Percentiles rank a stretch among this genome's conserved stretches.
phyloP scores from a whole-genome alignment of 768 basidiomycete species.

The Scleroderma bovista region DNA sequence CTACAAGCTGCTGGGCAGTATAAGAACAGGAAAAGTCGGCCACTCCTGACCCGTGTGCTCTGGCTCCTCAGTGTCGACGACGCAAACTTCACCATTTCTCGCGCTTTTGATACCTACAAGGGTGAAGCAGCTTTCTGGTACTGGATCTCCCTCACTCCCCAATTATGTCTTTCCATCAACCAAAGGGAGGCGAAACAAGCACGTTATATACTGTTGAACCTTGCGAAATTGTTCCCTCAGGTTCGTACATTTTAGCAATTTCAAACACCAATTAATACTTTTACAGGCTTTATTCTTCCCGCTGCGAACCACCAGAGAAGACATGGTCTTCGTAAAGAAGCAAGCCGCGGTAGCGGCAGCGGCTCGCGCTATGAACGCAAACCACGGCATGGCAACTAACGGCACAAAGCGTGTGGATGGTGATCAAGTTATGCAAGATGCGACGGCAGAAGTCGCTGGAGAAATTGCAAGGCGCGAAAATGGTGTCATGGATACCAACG shows the following conservation, averaged over 20 bases:
- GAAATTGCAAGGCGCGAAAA: slow-evolving; percentile 23
- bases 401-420: slow-evolving; percentile 26
- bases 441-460: slow-evolving; percentile 20
- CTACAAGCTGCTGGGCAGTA: slow-evolving; percentile 95
- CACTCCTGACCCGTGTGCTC: slow-evolving; percentile 85
- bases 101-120: slow-evolving; percentile 90
- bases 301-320: slow-evolving; percentile 78
- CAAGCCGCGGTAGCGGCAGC: slow-evolving; percentile 34
- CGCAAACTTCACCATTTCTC: slow-evolving; percentile 56
- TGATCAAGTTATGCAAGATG: slow-evolving; percentile 27
- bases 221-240: slow-evolving; percentile 92
- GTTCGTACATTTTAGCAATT: slow-evolving; percentile 35
- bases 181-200: slow-evolving; percentile 93
- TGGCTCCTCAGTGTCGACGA: slow-evolving; percentile 97
- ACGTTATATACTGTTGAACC: slow-evolving; percentile 77
- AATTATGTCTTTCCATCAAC: slow-evolving; percentile 83
- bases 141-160: slow-evolving; percentile 97
- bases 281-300: slow-evolving; percentile 90
- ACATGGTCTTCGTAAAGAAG: slow-evolving; percentile 46
- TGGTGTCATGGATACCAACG: slow-evolving; percentile 15
- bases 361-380: slow-evolving; percentile 32
- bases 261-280: slow-evolving; percentile 6
- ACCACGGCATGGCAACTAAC: slow-evolving; percentile 20
- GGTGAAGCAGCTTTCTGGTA: slow-evolving; percentile 98
- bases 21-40: slow-evolving; percentile 89